phyloP scores from a whole-genome alignment of 2,329 filamentous ascomycete genomes.

The Pseudopithomyces chartarum region DNA sequence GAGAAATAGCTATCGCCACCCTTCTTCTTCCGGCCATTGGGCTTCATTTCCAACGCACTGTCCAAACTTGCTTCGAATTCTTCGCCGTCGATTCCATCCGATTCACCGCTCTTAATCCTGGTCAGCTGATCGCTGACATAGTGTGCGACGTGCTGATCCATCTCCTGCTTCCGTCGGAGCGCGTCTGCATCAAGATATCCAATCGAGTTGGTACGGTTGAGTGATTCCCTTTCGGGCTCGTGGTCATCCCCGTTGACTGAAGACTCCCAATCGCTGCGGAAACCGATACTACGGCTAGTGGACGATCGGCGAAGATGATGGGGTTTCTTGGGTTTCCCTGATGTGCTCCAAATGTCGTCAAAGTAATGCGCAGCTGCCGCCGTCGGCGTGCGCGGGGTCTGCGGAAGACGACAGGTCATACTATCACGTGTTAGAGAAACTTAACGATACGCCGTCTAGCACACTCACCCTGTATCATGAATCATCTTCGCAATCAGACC shows the following conservation, averaged over 20 bases:
- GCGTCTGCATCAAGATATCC: conserved; percentile 60
- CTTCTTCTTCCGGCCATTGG: conserved; percentile 29
- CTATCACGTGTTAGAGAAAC: conserved; percentile 50
- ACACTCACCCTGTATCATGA: conserved; percentile 87
- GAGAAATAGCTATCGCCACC: conserved; percentile 36
- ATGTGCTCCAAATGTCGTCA: conserved; percentile 79
- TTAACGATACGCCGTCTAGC: neutral
- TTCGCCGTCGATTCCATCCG: conserved; percentile 59
- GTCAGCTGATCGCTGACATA: conserved; percentile 84
- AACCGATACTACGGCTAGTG: conserved; percentile 80
- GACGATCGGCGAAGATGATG: conserved; percentile 75
- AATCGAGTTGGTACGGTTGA: conserved; percentile 53
- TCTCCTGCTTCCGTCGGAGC: conserved; percentile 41
- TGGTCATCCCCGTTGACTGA: conserved; percentile 44
- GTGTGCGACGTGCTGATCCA: conserved; percentile 69
- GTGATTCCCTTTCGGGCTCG: conserved; percentile 19
- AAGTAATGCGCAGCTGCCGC: conserved; percentile 91
- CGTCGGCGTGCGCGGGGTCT: conserved; percentile 87
- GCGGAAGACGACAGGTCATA: conserved; percentile 85
- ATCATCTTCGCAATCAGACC: conserved; percentile 96
- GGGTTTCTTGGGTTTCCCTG: conserved; percentile 48
- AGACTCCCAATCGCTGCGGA: conserved; percentile 73
- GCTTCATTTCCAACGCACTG: conserved; percentile 29
- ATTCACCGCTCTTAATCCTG: conserved; percentile 67
- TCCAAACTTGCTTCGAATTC: conserved; percentile 67